A percentile compares a stretch with the other conserved stretches of the same genome.
Conservation (phyloP, 345 rosid genomes). For the Linum tenue region DNA sequence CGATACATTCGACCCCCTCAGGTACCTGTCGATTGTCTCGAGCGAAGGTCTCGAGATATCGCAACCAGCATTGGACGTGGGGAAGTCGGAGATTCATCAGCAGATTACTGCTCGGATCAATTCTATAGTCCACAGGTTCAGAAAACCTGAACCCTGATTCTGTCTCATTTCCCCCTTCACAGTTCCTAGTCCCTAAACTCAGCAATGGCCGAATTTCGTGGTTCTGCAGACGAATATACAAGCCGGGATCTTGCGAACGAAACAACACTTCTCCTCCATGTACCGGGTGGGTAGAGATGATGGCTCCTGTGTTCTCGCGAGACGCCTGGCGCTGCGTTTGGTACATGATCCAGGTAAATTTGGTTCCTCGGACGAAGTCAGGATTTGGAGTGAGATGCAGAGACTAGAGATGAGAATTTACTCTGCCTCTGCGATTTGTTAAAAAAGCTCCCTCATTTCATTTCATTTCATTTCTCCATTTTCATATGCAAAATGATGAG, state of each 20-base stretch:
- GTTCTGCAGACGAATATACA: neutral
- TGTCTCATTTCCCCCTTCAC: neutral
- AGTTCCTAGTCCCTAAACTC: too few relatives aligned
- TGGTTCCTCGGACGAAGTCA: neutral
- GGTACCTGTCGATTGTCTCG: conserved; percentile 45
- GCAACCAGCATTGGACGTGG: conserved; percentile 53
- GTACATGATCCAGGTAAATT: conserved; percentile 61
- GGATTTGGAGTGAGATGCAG: neutral
- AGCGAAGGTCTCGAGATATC: conserved; percentile 60
- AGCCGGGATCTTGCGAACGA: neutral
- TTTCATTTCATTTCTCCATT: neutral
- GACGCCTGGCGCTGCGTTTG: conserved; percentile 12
- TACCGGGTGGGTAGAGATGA: conserved; percentile 1
- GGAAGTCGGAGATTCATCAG: conserved; percentile 57
- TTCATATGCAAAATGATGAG: neutral
- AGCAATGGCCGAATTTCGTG: neutral
- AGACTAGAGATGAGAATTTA: too few relatives aligned
- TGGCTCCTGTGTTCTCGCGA: neutral
- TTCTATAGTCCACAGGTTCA: conserved; percentile 54
- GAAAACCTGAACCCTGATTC: too few relatives aligned
- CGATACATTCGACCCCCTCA: conserved; percentile 45
- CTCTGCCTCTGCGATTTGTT: too few relatives aligned
- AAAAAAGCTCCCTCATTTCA: neutral
- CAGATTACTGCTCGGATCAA: conserved; percentile 51
- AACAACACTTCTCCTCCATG: neutral